Conservation (phyloP, 331 rosid genomes). For the Cydonia oblonga region DNA sequence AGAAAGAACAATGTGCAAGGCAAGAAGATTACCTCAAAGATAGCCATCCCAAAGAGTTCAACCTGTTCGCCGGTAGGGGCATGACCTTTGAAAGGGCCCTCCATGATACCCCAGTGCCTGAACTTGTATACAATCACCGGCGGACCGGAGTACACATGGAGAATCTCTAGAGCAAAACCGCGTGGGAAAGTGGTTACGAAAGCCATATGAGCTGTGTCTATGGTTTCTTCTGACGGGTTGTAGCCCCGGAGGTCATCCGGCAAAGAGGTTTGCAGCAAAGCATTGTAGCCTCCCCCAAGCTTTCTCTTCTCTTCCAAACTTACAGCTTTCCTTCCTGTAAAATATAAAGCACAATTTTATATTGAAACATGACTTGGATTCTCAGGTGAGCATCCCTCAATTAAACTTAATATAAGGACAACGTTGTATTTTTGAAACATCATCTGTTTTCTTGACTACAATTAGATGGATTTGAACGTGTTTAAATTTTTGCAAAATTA, state of each 20-base stretch:
- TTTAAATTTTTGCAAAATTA: too few species aligned
- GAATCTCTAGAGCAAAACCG: constrained; percentile 62
- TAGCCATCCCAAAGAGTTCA: constrained; percentile 48
- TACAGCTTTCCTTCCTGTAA: constrained; percentile 46
- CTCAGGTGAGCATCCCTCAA: too few species aligned
- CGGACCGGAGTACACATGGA: constrained; percentile 55
- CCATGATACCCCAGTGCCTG: constrained; percentile 85
- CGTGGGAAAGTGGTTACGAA: constrained; percentile 54
- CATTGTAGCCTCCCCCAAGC: constrained; percentile 67
- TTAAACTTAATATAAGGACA: too few species aligned
- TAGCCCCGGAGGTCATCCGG: constrained; percentile 45
- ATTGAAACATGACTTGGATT: background rate
- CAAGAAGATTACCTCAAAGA: constrained; percentile 33
- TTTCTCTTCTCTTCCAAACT: constrained; percentile 35
- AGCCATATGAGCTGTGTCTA: constrained; percentile 41
- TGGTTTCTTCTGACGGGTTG: constrained; percentile 48
- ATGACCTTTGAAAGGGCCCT: constrained; percentile 64
- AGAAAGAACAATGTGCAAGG: background rate
- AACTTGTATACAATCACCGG: constrained; percentile 60
- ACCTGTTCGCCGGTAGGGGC: constrained; percentile 48
- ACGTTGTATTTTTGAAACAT: too few species aligned
- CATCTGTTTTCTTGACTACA: too few species aligned
- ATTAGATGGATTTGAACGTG: too few species aligned
- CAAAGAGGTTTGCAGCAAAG: constrained; percentile 49
- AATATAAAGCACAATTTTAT: background rate